phyloP scores from a whole-genome alignment of 306 rosid genomes.

The Datisca glomerata region DNA sequence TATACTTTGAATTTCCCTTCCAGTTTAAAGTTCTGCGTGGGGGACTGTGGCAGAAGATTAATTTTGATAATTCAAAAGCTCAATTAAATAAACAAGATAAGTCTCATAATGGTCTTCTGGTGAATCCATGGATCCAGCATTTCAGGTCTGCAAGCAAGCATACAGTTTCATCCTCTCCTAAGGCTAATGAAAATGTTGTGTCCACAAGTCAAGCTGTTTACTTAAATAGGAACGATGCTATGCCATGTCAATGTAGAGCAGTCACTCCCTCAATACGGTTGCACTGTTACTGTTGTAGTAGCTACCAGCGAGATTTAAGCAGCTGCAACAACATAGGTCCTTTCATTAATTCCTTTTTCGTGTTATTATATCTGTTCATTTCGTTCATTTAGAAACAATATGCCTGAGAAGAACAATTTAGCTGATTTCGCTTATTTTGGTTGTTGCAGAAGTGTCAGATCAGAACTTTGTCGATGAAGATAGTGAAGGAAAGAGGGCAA shows the following conservation, averaged over 20 bases:
- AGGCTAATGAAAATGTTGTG: slow-evolving; percentile 7
- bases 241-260: too few species aligned
- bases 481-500: neutral
- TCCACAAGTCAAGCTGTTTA: slow-evolving; percentile 5
- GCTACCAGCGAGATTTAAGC: neutral
- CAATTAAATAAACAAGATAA: slow-evolving; percentile 12
- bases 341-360: too few species aligned
- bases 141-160: slow-evolving; percentile 22
- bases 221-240: slow-evolving; percentile 9
- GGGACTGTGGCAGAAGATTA: slow-evolving; percentile 37
- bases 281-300: neutral
- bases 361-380: too few species aligned
- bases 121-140: slow-evolving; percentile 50
- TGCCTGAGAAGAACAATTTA: too few species aligned
- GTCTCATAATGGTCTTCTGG: slow-evolving; percentile 7
- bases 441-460: slow-evolving; percentile 17
- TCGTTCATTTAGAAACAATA: too few species aligned
- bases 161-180: slow-evolving; percentile 10
- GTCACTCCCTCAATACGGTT: slow-evolving; percentile 11
- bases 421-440: neutral
- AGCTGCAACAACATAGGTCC: too few species aligned
- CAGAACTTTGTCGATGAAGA: slow-evolving; percentile 17
- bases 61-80: slow-evolving; percentile 22
- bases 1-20: neutral
- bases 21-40: slow-evolving; percentile 46